Conservation (phyloP, 2,329 filamentous ascomycete species). For the Fusarium mexicanum region DNA sequence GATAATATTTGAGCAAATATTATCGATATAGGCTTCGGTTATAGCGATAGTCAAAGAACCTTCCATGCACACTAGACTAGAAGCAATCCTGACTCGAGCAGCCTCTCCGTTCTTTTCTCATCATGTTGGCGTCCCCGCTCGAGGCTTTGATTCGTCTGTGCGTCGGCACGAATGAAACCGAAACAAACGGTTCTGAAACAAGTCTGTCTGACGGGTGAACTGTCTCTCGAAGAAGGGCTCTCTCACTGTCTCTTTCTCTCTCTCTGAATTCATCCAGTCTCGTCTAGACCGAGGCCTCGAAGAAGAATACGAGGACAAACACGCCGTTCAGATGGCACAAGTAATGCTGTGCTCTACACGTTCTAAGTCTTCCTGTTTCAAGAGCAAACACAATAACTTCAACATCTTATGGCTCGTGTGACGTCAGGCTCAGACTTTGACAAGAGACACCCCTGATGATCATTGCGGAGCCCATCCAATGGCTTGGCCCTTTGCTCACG, state of each 20-base stretch:
- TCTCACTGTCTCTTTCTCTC: neutral
- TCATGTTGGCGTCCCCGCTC: slow-evolving; percentile 10
- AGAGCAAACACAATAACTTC: slow-evolving; percentile 24
- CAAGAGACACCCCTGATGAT: slow-evolving; percentile 31
- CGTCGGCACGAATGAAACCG: slow-evolving; percentile 27
- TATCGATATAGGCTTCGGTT: neutral
- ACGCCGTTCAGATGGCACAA: neutral
- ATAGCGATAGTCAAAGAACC: neutral
- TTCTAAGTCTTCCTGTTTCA: slow-evolving; percentile 23
- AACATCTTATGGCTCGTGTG: slow-evolving; percentile 16
- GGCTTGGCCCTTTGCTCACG: slow-evolving; percentile 14
- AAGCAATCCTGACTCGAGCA: slow-evolving; percentile 8
- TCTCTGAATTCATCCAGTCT: neutral
- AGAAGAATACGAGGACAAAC: slow-evolving; percentile 18
- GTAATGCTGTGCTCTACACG: neutral
- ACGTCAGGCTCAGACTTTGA: slow-evolving; percentile 25
- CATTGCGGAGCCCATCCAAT: slow-evolving; percentile 23
- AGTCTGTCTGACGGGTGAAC: slow-evolving; percentile 27
- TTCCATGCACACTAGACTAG: neutral
- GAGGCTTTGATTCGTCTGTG: slow-evolving; percentile 13
- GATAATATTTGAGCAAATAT: neutral
- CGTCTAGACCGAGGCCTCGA: neutral
- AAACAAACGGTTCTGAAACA: slow-evolving; percentile 38
- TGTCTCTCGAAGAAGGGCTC: neutral
- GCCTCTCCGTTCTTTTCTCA: neutral